phyloP scores from a whole-genome alignment of 257 asterid genomes.

The Sherardia arvensis region DNA sequence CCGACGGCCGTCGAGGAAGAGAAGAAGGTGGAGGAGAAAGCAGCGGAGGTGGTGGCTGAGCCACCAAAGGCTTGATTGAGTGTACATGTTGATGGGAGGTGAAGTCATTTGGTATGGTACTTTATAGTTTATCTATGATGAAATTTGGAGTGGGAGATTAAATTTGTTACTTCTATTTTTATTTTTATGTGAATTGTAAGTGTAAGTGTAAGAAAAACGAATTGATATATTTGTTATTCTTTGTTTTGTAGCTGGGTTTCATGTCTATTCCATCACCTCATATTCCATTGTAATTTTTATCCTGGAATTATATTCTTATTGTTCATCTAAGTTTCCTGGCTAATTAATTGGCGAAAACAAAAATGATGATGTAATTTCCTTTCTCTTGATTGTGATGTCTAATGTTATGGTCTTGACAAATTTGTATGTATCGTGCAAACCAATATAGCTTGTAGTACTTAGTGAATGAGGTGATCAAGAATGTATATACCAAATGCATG shows the following conservation, averaged over 20 bases:
- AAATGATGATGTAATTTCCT: background rate
- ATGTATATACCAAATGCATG: background rate
- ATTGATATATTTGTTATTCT: conserved; percentile 27
- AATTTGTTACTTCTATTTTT: background rate
- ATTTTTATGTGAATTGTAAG: conserved; percentile 11
- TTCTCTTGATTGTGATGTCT: background rate
- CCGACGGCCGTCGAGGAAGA: conserved; percentile 13
- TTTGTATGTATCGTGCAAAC: background rate
- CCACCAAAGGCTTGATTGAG: conserved; percentile 34
- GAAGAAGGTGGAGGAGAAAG: conserved; percentile 33
- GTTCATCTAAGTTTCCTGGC: background rate
- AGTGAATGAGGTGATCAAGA: background rate
- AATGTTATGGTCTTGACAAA: background rate
- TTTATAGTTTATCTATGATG: background rate
- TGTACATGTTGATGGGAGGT: conserved; percentile 2
- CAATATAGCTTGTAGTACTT: too few relatives aligned
- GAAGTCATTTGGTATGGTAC: background rate
- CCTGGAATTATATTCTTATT: background rate
- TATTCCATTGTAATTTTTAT: background rate
- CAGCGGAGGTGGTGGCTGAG: conserved; percentile 26
- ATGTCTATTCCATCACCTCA: background rate
- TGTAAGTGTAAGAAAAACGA: conserved; percentile 11
- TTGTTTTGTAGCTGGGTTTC: conserved; percentile 14
- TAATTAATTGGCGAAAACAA: background rate
- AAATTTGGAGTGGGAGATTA: conserved; percentile 12